Evolutionary conservation across 1,139 yeast species (phyloP).

Genomic region (Candida frijolesensis): DNA sequence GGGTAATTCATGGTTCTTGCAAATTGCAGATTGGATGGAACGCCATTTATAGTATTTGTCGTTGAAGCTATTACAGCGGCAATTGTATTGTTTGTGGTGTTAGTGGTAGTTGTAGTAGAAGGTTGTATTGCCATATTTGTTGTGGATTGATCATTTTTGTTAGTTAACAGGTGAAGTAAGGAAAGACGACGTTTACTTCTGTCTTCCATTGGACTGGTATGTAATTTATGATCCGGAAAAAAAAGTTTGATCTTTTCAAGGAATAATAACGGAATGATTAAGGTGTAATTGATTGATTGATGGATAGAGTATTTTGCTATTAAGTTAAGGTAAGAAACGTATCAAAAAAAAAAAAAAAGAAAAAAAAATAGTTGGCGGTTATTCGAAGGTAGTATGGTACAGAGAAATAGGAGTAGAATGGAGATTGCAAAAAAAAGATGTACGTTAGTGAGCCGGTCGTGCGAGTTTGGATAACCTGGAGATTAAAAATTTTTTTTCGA

Average conservation of each 20-base stretch:
- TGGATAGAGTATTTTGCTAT: neutral
- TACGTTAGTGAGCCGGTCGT: neutral
- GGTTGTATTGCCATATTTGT: neutral
- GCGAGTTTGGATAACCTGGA: neutral
- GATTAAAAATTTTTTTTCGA: neutral
- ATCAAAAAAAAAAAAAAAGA: neutral
- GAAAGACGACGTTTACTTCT: conserved; percentile 4
- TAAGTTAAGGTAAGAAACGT: neutral
- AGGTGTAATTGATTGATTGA: neutral
- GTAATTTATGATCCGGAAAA: neutral
- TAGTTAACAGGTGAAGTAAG: conserved; percentile 2
- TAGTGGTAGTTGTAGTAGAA: neutral
- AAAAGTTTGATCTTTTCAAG: neutral
- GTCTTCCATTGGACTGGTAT: conserved; percentile 2
- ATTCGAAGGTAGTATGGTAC: neutral
- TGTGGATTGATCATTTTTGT: neutral
- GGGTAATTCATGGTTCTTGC: conserved; percentile 3
- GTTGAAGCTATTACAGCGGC: conserved; percentile 1
- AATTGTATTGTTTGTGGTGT: neutral
- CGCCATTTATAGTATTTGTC: neutral
- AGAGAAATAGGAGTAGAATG: neutral
- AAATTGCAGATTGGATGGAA: neutral
- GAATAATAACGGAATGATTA: neutral
- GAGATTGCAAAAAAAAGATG: neutral
- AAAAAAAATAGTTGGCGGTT: neutral